Conservation (phyloP, 2,329 filamentous ascomycete genomes). For the Diaporthe longicolla region DNA sequence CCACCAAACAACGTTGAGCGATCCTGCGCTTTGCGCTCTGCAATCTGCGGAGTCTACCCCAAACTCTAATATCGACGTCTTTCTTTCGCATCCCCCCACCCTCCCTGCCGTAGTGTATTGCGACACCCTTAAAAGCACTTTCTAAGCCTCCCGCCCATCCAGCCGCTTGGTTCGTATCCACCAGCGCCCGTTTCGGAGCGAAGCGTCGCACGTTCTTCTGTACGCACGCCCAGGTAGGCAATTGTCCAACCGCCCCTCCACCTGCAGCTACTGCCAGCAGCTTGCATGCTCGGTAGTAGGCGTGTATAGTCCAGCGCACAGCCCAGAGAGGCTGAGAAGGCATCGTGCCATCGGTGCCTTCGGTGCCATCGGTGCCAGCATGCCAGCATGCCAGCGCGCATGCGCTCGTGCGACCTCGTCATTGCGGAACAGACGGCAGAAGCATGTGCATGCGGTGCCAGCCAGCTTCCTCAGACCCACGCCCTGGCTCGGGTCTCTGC, state of each 20-base stretch:
- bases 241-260: conserved; percentile 1
- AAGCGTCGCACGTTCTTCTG: conserved; percentile 21
- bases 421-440: conserved; percentile 23
- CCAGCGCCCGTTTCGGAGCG: conserved; percentile 29
- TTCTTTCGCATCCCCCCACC: conserved; percentile 30
- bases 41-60: conserved; percentile 29
- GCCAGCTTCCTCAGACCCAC: conserved; percentile 15
- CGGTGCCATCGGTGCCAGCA: neutral
- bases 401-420: conserved; percentile 33
- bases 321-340: conserved; percentile 15
- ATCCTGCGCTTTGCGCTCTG: conserved; percentile 13
- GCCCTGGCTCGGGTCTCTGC: neutral
- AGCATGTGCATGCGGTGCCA: conserved; percentile 24
- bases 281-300: neutral
- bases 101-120: conserved; percentile 28
- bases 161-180: conserved; percentile 30
- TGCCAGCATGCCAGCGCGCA: conserved; percentile 21
- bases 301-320: conserved; percentile 7
- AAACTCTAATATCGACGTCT: conserved; percentile 25
- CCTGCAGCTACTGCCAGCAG: neutral
- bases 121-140: conserved; percentile 28
- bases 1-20: conserved; percentile 3
- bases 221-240: conserved; percentile 5
- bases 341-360: conserved; percentile 2
- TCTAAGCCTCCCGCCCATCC: conserved; percentile 18